Evolutionary conservation across 352 stramenopile genomes (phyloP).

Genomic region (Pythium rishiriense): DNA sequence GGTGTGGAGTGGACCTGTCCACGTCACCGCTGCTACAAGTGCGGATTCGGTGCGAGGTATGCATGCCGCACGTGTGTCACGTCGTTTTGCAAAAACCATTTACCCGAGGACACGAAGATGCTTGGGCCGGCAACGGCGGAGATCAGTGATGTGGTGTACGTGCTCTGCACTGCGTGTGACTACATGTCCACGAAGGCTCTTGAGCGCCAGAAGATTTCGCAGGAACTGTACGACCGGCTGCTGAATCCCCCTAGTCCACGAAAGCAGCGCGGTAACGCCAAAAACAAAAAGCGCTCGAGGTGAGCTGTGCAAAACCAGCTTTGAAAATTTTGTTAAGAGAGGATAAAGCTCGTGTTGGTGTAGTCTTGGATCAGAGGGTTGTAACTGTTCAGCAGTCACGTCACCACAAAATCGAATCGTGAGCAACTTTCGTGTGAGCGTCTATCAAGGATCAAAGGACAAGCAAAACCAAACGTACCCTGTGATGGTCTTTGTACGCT

Average conservation of each 20-base stretch:
- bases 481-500: conserved; percentile 81
- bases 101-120: conserved; percentile 40
- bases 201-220: conserved; percentile 47
- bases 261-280: conserved; percentile 2
- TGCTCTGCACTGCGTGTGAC: conserved; percentile 60
- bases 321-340: conserved; percentile 49
- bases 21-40: conserved; percentile 66
- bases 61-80: conserved; percentile 75
- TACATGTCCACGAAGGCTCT: conserved; percentile 36
- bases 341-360: conserved; percentile 88
- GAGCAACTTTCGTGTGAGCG: not conserved
- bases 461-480: conserved; percentile 39
- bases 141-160: conserved; percentile 53
- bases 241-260: conserved; percentile 19
- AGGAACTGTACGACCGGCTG: conserved; percentile 38
- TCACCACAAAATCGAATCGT: not conserved
- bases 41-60: conserved; percentile 52
- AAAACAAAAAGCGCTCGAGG: conserved; percentile 25
- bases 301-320: not conserved
- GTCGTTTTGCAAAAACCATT: conserved; percentile 68
- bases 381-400: conserved; percentile 49
- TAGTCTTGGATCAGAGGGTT: conserved; percentile 91
- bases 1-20: conserved; percentile 64
- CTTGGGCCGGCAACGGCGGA: conserved; percentile 53
- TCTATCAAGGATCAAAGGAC: not conserved